Conservation (phyloP, 176 grass and related monocot genomes). For the Thalia dealbata region DNA sequence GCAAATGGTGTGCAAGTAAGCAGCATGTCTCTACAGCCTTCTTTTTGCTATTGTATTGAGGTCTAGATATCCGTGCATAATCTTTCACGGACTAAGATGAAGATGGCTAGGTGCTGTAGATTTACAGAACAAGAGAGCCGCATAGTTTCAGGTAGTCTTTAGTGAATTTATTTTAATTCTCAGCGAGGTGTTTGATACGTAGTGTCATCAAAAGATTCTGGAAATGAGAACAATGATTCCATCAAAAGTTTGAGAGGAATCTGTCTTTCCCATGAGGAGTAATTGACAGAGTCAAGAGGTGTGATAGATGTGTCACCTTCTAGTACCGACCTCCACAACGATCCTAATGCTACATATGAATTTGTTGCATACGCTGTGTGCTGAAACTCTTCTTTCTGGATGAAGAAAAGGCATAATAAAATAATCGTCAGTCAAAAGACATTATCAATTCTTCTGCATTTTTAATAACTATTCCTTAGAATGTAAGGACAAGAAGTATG, state of each 20-base stretch:
- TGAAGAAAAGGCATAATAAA: neutral
- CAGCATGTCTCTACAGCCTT: too few relatives aligned
- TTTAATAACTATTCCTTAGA: neutral
- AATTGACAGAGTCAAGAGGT: conserved; percentile 5
- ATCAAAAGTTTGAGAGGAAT: too few relatives aligned
- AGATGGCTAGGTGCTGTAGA: too few relatives aligned
- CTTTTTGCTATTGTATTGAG: too few relatives aligned
- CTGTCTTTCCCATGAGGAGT: neutral
- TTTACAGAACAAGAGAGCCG: too few relatives aligned
- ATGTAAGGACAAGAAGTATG: too few relatives aligned
- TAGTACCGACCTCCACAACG: conserved; percentile 46
- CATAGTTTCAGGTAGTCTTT: too few relatives aligned
- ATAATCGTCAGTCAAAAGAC: neutral
- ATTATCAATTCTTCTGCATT: neutral
- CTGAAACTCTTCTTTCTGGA: conserved; percentile 97
- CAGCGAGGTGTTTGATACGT: neutral
- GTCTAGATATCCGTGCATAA: too few relatives aligned
- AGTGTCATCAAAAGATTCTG: neutral
- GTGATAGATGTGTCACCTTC: conserved; percentile 37
- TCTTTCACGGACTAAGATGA: too few relatives aligned
- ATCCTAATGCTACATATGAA: conserved; percentile 68
- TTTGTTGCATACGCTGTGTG: conserved; percentile 93
- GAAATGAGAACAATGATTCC: neutral
- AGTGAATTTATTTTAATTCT: too few relatives aligned
- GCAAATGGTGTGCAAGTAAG: neutral